Percentiles rank a stretch among this genome's conserved stretches.
Evolutionary conservation across 2,329 filamentous ascomycete species (phyloP).

Genomic region (Cytospora chrysosperma): DNA sequence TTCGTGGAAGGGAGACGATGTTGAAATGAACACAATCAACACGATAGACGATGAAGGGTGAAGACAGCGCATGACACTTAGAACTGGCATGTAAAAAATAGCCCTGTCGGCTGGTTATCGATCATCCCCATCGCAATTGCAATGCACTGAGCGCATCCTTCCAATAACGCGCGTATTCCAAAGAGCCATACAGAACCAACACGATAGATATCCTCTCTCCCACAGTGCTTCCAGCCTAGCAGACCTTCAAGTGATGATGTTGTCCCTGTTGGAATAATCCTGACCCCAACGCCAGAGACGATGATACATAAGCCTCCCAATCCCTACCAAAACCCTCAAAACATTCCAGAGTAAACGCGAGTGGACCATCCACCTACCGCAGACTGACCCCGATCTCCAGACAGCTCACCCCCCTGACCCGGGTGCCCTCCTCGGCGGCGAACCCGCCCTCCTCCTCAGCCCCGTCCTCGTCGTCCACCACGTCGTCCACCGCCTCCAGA

Average conservation of each 20-base stretch:
- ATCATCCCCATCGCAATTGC: not conserved
- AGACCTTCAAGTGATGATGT: not conserved
- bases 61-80: not conserved
- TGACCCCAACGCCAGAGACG: not conserved
- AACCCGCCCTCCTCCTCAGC: conserved; percentile 23
- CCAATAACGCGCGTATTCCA: not conserved
- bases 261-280: not conserved
- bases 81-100: not conserved
- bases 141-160: not conserved
- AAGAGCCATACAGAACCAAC: not conserved
- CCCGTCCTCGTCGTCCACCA: conserved; percentile 45
- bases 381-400: conserved; percentile 50
- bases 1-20: not conserved
- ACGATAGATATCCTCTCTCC: not conserved
- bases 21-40: too few relatives aligned
- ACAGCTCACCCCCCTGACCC: conserved; percentile 50
- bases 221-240: not conserved
- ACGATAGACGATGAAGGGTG: not conserved
- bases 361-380: conserved; percentile 36
- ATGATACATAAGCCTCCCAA: not conserved
- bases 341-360: not conserved
- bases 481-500: conserved; percentile 66
- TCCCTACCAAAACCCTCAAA: not conserved
- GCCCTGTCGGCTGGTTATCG: not conserved
- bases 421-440: conserved; percentile 36